Evolutionary conservation across 1,284 basidiomycete genomes (phyloP), one percentile per base, ranked within the genome.

Genomic region (Rhodotorula sp.): DNA sequence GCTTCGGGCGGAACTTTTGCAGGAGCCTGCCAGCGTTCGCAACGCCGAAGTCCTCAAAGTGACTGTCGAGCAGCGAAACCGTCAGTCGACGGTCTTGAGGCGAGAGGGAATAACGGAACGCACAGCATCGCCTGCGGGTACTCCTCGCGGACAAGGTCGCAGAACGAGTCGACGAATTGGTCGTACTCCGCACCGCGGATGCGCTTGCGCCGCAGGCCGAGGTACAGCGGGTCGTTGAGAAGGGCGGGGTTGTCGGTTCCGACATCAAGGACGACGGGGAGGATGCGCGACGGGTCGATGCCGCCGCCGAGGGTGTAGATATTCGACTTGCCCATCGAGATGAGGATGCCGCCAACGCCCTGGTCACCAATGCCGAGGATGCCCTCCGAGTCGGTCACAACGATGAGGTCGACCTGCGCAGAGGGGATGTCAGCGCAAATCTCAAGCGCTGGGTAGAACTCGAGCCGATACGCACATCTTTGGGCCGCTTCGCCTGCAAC

Each of bases 231-330:
- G 74, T 91, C 89, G 36, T 87, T 84, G 39, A 95, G 86, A 81
- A 89, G 89, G 71, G 86, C 83, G 76, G 91, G 85, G 75, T 88
- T 96, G 84, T 96, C 92, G 6, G 94, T 97, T 51, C 94, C 94
- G 70, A 94, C 86, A 82, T 92, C 90, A 62, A 92, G 85, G 77
- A 85, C 90, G 78, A 97, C 94, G 39, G 93, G 92, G 51, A 97
- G 84, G 27, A 90, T 91, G 0, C 72, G 67, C 6, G 70, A 83
- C 0, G 93, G 92, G 82, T 94, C 86, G 70, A 94, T 87, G 25
- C 92, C 91, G 36, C 88, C 91, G 55, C 93, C 88, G 58, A 92
- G 84, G 0, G 89, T 90, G 69, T 46, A 58, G 34, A 95, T 88
- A 10, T 87, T 89, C 4, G 90, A 86, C 83, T 96, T 96, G n/a